A percentile compares a stretch with the other conserved stretches of the same genome.
phyloP scores from a whole-genome alignment of 1,139 yeast genomes.

The Kurtzmaniella quercitrusa region DNA sequence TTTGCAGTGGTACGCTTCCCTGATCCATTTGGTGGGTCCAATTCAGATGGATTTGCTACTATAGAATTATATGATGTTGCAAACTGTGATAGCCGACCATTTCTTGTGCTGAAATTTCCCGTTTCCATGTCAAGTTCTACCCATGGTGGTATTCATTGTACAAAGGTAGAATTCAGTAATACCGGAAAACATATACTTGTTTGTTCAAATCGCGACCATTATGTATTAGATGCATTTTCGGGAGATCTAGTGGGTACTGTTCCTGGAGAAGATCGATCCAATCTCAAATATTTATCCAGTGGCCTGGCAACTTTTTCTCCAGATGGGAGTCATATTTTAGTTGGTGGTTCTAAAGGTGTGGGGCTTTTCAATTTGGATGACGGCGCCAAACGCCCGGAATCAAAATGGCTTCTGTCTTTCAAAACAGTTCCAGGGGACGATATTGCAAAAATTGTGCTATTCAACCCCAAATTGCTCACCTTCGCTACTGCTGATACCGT shows the following conservation, averaged over 20 bases:
- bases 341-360: slow-evolving; percentile 31
- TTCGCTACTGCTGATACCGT: slow-evolving; percentile 77
- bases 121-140: slow-evolving; percentile 19
- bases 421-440: slow-evolving; percentile 11
- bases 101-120: slow-evolving; percentile 35
- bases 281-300: slow-evolving; percentile 45
- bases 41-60: slow-evolving; percentile 30
- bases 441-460: slow-evolving; percentile 60
- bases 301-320: slow-evolving; percentile 75
- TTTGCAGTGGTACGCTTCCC: slow-evolving; percentile 63
- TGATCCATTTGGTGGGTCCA: slow-evolving; percentile 7
- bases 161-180: slow-evolving; percentile 76
- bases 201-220: slow-evolving; percentile 54
- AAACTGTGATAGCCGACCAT: slow-evolving; percentile 52
- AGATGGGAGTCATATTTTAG: slow-evolving; percentile 70
- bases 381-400: background rate
- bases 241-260: slow-evolving; percentile 57
- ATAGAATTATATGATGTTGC: slow-evolving; percentile 61
- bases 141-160: slow-evolving; percentile 35
- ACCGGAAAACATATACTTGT: slow-evolving; percentile 74
- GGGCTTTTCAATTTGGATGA: background rate
- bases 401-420: slow-evolving; percentile 9
- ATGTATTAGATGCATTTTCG: slow-evolving; percentile 67
- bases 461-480: slow-evolving; percentile 74
- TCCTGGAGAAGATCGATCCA: slow-evolving; percentile 18